phyloP scores from a whole-genome alignment of 176 grass and related monocot genomes.

The Stipa capillata region DNA sequence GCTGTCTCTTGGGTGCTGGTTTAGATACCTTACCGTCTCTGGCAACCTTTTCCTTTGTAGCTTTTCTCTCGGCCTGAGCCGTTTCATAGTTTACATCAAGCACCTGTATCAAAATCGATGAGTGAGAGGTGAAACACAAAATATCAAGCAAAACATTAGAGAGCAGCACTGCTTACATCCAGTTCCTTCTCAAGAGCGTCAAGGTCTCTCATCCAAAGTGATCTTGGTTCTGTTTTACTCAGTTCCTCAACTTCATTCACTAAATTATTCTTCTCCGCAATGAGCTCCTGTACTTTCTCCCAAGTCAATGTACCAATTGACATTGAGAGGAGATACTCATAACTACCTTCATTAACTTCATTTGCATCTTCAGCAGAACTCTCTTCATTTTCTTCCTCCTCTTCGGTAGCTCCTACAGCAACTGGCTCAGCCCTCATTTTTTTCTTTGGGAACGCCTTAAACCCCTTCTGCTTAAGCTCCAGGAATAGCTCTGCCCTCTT shows the following conservation, averaged over 20 bases:
- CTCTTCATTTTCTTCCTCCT: constrained; percentile 42
- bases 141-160: not conserved
- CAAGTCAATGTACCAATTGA: constrained; percentile 73
- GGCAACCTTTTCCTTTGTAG: constrained; percentile 3
- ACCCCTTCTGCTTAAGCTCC: constrained; percentile 50
- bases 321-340: constrained; percentile 90
- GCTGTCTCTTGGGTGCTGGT: constrained; percentile 18
- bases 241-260: constrained; percentile 39
- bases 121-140: not conserved
- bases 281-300: constrained; percentile 61
- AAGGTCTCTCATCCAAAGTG: constrained; percentile 77
- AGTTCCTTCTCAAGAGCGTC: constrained; percentile 71
- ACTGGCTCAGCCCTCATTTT: constrained; percentile 26
- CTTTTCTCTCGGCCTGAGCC: constrained; percentile 9
- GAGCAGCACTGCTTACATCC: constrained; percentile 42
- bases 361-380: constrained; percentile 26
- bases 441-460: constrained; percentile 68
- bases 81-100: constrained; percentile 30
- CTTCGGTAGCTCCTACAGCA: constrained; percentile 46
- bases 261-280: constrained; percentile 40
- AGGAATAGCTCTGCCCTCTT: constrained; percentile 74
- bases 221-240: constrained; percentile 22
- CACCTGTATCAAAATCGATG: constrained; percentile 13
- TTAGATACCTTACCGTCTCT: not conserved
- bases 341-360: constrained; percentile 33